Evolutionary conservation across 2,329 filamentous ascomycete species (phyloP).

Genomic region (Chaetoscypha palmicola): DNA sequence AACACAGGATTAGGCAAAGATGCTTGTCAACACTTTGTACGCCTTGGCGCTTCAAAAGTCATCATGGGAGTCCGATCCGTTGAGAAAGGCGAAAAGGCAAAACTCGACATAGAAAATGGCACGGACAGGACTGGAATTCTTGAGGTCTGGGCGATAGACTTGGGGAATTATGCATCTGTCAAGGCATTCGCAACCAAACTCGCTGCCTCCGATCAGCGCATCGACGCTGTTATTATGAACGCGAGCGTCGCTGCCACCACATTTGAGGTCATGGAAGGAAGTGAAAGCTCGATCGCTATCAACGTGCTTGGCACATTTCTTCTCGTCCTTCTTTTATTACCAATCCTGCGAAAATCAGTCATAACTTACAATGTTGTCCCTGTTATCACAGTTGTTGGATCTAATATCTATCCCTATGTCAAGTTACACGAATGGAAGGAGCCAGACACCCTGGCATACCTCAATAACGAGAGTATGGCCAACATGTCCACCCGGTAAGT

Average conservation of each 20-base stretch:
- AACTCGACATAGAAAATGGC: conserved; percentile 27
- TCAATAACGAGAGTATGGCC: too few relatives aligned
- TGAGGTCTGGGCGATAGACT: conserved; percentile 7
- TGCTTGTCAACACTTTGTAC: conserved; percentile 31
- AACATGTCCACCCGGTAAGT: too few relatives aligned
- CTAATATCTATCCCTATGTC: conserved; percentile 9
- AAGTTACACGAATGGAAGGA: not conserved
- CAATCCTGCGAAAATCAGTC: conserved; percentile 4
- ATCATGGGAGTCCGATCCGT: conserved; percentile 34
- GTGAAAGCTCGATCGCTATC: conserved; percentile 16
- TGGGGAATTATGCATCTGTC: conserved; percentile 8
- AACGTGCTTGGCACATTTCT: conserved; percentile 19
- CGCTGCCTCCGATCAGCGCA: conserved; percentile 20
- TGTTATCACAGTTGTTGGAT: conserved; percentile 12
- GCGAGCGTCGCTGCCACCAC: conserved; percentile 13
- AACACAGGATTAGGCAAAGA: conserved; percentile 37
- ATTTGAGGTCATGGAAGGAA: conserved; percentile 14
- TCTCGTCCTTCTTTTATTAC: conserved; percentile 15
- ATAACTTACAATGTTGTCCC: conserved; percentile 1
- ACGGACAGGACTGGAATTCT: not conserved
- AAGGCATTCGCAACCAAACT: conserved; percentile 3
- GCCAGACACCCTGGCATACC: conserved; percentile 15
- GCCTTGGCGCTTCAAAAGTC: conserved; percentile 29
- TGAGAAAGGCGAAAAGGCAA: conserved; percentile 37
- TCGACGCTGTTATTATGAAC: conserved; percentile 40